Conservation (phyloP, 2,329 filamentous ascomycete genomes). For the Penicillium sclerotiorum region DNA sequence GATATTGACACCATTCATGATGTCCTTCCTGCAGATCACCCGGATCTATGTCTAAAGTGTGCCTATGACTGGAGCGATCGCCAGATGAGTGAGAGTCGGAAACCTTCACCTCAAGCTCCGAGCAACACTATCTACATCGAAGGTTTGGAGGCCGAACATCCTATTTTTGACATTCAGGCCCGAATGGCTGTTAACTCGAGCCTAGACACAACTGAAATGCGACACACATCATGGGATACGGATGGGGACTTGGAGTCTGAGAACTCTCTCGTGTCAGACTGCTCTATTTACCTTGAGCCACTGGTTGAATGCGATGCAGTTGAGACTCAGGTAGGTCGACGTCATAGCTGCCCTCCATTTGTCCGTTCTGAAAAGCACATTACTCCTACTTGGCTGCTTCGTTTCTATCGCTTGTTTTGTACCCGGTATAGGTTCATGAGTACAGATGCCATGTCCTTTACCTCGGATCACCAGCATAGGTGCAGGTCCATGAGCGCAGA, state of each 20-base stretch:
- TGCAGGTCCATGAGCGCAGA: neutral
- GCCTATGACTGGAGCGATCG: neutral
- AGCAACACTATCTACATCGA: constrained; percentile 4
- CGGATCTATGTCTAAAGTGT: constrained; percentile 7
- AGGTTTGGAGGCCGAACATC: neutral
- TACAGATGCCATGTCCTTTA: neutral
- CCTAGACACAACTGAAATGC: neutral
- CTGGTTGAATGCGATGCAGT: neutral
- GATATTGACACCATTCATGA: constrained; percentile 14
- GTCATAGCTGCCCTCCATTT: too few relatives aligned
- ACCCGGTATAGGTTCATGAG: too few relatives aligned
- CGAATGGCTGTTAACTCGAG: neutral
- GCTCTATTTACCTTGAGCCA: neutral
- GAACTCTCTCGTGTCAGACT: neutral
- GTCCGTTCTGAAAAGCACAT: too few relatives aligned
- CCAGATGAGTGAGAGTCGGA: too few relatives aligned
- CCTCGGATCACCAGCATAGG: neutral
- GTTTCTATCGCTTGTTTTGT: too few relatives aligned
- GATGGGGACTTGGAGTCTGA: too few relatives aligned
- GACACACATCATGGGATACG: too few relatives aligned
- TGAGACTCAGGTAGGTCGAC: neutral
- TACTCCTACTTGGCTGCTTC: too few relatives aligned
- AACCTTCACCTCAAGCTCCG: too few relatives aligned
- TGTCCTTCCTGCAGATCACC: constrained; percentile 1
- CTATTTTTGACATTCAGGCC: neutral